Conservation (phyloP, 805 yeast genomes). For the Suhomyces tanzawaensis region DNA sequence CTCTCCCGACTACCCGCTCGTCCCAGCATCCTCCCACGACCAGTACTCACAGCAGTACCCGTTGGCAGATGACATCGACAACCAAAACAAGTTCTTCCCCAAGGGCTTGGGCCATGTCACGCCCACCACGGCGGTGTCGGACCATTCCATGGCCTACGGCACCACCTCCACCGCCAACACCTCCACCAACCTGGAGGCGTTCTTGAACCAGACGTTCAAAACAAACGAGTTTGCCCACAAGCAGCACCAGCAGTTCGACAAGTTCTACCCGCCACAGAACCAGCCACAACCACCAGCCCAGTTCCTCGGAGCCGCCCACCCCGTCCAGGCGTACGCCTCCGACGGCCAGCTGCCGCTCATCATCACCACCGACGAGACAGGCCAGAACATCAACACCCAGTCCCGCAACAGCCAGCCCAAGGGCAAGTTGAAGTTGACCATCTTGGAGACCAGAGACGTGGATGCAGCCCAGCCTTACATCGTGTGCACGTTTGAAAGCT, state of each 20-base stretch:
- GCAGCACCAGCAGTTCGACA: slow-evolving; percentile 11
- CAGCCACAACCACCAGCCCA: slow-evolving; percentile 8
- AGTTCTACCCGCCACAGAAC: slow-evolving; percentile 13
- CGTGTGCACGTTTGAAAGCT: slow-evolving; percentile 86
- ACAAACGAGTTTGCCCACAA: slow-evolving; percentile 12
- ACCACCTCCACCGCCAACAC: slow-evolving; percentile 43
- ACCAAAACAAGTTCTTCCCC: slow-evolving; percentile 28
- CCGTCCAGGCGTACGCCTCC: slow-evolving; percentile 8
- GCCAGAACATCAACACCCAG: slow-evolving; percentile 28
- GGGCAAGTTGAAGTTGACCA: slow-evolving; percentile 80
- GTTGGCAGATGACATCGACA: slow-evolving; percentile 4
- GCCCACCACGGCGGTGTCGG: slow-evolving; percentile 69
- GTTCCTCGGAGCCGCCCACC: slow-evolving; percentile 3
- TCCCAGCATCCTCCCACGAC: slow-evolving; percentile 2
- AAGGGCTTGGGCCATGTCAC: slow-evolving; percentile 39
- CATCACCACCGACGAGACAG: slow-evolving; percentile 43
- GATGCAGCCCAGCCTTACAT: slow-evolving; percentile 75
- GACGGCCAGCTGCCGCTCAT: slow-evolving; percentile 24
- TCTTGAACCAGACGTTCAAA: slow-evolving; percentile 24
- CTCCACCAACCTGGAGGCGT: slow-evolving; percentile 18
- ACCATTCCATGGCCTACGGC: slow-evolving; percentile 64
- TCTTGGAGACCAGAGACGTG: slow-evolving; percentile 75
- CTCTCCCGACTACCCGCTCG: slow-evolving; percentile 3
- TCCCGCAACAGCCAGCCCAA: slow-evolving; percentile 49
- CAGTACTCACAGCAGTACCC: slow-evolving; percentile 2